Evolutionary conservation across 805 yeast species (phyloP), one percentile per base, ranked within the genome.

Genomic region (Myxozyma geophila): DNA sequence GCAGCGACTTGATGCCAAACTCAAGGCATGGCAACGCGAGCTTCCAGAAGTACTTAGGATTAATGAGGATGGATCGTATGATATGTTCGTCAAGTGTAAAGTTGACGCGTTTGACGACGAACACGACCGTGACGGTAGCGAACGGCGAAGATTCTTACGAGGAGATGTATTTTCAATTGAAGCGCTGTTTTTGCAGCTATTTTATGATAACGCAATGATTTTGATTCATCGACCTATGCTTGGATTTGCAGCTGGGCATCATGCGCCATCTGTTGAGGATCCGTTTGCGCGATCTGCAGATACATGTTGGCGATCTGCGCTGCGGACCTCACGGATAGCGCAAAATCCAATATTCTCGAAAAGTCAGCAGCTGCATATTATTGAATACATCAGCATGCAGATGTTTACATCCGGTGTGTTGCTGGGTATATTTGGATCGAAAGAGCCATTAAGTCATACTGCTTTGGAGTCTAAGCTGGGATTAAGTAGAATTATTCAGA

Each of bases 341-440:
- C 47, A 50, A 17, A 59, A 54, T 23, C 43, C 55, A 7, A 33
- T 62, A 7, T 59, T 64, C n/a, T 48, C 48, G 9, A 57, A 54
- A 6, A 35, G 50, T 15, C 66, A 54, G 52, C 58, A 55, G n/a
- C 44, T 48, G 6, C 65, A 64, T 37, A 58, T 59, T 13, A 48
- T 60, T 17, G 59, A 66, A 9, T 61, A 56, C 23, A 60, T 61
- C 12, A 62, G 61, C 23, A 54, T 59, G 54, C 58, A 61, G 15
- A 33, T 64, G 48, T 57, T 62, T 52, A 59, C 67, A 1, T 67
- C 68, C 19, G 68, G 68, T 12, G 66, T 61, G 7, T 47, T 63
- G 28, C 51, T 64, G 40, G 35, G 63, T 17, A 44, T 64, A 10
- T 55, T 49, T 33, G 67, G 67, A 37, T 62, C 55, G 7, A 53